phyloP scores from a whole-genome alignment of 257 asterid species.

The Nicotiana obtusifolia region DNA sequence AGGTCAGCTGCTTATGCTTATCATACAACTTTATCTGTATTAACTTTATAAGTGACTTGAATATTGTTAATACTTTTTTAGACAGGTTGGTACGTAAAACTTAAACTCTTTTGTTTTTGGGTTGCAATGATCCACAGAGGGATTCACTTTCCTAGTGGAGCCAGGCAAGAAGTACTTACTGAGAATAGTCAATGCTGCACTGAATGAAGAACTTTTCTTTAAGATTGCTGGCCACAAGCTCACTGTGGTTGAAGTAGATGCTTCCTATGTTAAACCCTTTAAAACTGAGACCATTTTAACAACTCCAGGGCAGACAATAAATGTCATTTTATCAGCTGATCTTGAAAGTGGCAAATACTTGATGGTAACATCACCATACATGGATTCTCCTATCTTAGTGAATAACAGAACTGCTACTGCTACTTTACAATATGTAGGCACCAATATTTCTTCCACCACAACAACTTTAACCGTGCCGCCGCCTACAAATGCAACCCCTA shows the following conservation, averaged over 20 bases:
- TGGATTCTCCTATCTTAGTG: constrained; percentile 34
- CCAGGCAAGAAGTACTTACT: constrained; percentile 26
- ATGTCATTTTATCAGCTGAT: constrained; percentile 30
- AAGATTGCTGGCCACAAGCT: constrained; percentile 32
- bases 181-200: constrained; percentile 38
- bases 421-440: constrained; percentile 38
- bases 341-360: constrained; percentile 26
- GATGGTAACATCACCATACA: constrained; percentile 44
- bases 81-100: too few relatives aligned
- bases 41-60: too few relatives aligned
- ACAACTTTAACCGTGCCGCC: constrained; percentile 31
- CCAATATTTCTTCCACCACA: constrained; percentile 24
- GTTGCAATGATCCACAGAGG: constrained; percentile 10
- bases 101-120: too few relatives aligned
- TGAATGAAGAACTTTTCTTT: constrained; percentile 36
- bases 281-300: constrained; percentile 27
- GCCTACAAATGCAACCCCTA: constrained; percentile 36
- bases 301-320: constrained; percentile 58
- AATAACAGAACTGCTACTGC: constrained; percentile 47
- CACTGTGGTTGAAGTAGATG: constrained; percentile 35
- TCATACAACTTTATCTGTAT: too few relatives aligned
- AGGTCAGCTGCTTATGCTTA: too few relatives aligned
- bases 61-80: too few relatives aligned
- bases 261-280: constrained; percentile 33
- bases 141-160: constrained; percentile 24